Evolutionary conservation across 2,329 filamentous ascomycete species (phyloP).

Genomic region (Aspergillus clavatus): DNA sequence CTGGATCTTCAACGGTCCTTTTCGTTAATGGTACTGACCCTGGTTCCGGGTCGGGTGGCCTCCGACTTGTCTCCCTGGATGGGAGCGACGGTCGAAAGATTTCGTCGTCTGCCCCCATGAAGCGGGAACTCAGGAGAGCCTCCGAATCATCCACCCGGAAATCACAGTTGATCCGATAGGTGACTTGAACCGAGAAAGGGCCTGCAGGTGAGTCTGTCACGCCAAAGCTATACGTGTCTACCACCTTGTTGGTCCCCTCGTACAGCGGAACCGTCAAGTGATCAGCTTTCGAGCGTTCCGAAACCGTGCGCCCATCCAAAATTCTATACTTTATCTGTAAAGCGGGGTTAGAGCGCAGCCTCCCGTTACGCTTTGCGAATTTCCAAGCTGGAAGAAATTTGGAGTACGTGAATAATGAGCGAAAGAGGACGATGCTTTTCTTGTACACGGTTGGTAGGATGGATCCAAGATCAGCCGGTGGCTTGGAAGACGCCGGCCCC

Average conservation of each 20-base stretch:
- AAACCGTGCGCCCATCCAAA: conserved; percentile 52
- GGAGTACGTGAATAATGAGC: conserved; percentile 77
- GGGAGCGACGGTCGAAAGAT: conserved; percentile 76
- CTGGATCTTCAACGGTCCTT: conserved; percentile 47
- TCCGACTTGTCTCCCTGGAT: conserved; percentile 42
- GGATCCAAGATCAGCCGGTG: conserved; percentile 52
- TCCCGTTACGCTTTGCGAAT: conserved; percentile 69
- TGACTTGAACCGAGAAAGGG: conserved; percentile 72
- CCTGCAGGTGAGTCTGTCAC: conserved; percentile 83
- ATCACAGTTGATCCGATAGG: conserved; percentile 81
- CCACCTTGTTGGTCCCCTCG: conserved; percentile 57
- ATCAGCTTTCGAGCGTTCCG: conserved; percentile 56
- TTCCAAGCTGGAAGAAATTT: conserved; percentile 83
- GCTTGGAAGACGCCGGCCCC: conserved; percentile 55
- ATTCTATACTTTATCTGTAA: conserved; percentile 79
- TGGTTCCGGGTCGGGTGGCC: conserved; percentile 47
- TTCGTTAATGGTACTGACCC: conserved; percentile 70
- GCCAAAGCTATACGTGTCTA: conserved; percentile 74
- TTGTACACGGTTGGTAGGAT: conserved; percentile 89
- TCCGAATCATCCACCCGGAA: conserved; percentile 91
- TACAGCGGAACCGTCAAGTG: conserved; percentile 66
- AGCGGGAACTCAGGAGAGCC: conserved; percentile 82
- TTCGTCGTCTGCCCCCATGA: conserved; percentile 85
- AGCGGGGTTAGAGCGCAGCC: conserved; percentile 58
- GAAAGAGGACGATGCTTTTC: conserved; percentile 90